A percentile compares a stretch with the other conserved stretches of the same genome.
Conservation (phyloP, 331 rosid species). For the Acacia pycnantha region DNA sequence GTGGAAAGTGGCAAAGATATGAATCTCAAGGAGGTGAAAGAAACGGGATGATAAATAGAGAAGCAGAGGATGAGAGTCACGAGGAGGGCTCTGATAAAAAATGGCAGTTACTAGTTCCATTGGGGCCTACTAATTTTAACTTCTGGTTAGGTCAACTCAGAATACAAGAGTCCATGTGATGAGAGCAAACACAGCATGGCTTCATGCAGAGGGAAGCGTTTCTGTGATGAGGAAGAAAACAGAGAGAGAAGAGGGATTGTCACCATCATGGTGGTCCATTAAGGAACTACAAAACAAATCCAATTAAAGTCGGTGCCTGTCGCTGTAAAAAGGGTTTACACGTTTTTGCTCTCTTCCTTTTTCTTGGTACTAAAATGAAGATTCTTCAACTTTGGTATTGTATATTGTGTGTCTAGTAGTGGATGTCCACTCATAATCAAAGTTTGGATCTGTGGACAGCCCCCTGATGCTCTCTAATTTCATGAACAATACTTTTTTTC, state of each 20-base stretch:
- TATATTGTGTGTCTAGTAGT: not conserved
- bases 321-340: slow-evolving; percentile 4
- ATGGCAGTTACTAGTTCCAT: not conserved
- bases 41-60: slow-evolving; percentile 16
- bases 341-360: not conserved
- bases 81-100: not conserved
- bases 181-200: slow-evolving; percentile 19
- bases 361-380: not conserved
- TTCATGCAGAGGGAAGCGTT: slow-evolving; percentile 26
- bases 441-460: not conserved
- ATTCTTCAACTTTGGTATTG: not conserved
- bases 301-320: slow-evolving; percentile 29
- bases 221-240: slow-evolving; percentile 21
- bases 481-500: not conserved
- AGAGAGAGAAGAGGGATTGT: slow-evolving; percentile 26
- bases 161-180: slow-evolving; percentile 28
- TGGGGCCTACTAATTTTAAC: slow-evolving; percentile 4
- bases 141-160: not conserved
- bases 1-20: not conserved
- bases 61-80: not conserved
- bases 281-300: slow-evolving; percentile 32
- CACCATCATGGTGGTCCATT: slow-evolving; percentile 40
- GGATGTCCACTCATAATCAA: not conserved
- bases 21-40: slow-evolving; percentile 11
- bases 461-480: not conserved